phyloP scores from a whole-genome alignment of 768 basidiomycete genomes.

The Austroboletus eburneus region DNA sequence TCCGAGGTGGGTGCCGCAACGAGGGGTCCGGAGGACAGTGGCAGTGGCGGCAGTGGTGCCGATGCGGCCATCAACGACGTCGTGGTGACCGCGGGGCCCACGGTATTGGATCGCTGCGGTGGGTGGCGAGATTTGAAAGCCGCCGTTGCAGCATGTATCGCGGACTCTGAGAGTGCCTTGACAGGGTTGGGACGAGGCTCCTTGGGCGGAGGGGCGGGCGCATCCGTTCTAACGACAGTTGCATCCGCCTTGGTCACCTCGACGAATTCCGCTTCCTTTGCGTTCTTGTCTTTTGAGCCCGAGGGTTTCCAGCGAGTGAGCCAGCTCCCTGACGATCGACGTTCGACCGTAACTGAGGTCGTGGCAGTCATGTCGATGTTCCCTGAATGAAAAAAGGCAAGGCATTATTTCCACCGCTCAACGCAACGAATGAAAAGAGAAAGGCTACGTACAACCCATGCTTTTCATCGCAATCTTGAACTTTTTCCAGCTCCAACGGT shows the following conservation, averaged over 20 bases:
- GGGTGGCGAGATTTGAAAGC: slow-evolving; percentile 25
- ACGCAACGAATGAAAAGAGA: not conserved
- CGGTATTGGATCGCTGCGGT: slow-evolving; percentile 29
- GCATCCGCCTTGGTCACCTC: slow-evolving; percentile 26
- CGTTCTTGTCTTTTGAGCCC: slow-evolving; percentile 30
- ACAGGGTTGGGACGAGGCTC: slow-evolving; percentile 32
- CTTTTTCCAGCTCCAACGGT: slow-evolving; percentile 82
- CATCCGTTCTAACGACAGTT: too few relatives aligned
- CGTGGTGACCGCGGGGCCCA: slow-evolving; percentile 23
- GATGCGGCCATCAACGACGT: slow-evolving; percentile 7
- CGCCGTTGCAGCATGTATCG: slow-evolving; percentile 26
- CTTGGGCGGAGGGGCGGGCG: slow-evolving; percentile 26
- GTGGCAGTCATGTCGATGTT: slow-evolving; percentile 57
- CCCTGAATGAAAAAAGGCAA: slow-evolving; percentile 41
- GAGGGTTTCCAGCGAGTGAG: slow-evolving; percentile 45
- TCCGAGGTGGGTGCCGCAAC: slow-evolving; percentile 9
- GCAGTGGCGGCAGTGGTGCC: slow-evolving; percentile 15
- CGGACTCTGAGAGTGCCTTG: slow-evolving; percentile 32
- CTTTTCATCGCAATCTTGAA: slow-evolving; percentile 74
- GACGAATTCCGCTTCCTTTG: slow-evolving; percentile 33
- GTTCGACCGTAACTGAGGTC: slow-evolving; percentile 57
- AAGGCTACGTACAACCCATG: slow-evolving; percentile 76
- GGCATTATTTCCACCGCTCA: not conserved
- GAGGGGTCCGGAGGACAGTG: slow-evolving; percentile 9
- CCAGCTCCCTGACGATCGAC: slow-evolving; percentile 47